phyloP scores from a whole-genome alignment of 148 eudicot genomes.

The Vaccinium macrocarpon region DNA sequence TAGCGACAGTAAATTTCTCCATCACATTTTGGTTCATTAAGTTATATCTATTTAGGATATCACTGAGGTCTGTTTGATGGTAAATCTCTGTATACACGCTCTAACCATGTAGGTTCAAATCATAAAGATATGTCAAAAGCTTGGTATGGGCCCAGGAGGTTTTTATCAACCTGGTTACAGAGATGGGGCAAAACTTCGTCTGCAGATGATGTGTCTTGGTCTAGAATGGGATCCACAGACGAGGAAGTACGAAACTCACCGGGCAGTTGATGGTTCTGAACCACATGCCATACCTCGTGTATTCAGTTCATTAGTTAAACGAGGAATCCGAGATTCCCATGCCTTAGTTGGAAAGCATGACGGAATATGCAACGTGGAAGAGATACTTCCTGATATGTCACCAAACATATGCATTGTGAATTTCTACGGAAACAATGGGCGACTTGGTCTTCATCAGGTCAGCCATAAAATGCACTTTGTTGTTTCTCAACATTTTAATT shows the following conservation, averaged over 20 bases:
- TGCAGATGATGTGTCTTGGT: slow-evolving; percentile 76
- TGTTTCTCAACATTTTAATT: neutral
- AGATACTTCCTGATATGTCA: slow-evolving; percentile 49
- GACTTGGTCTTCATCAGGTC: slow-evolving; percentile 82
- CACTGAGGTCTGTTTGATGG: neutral
- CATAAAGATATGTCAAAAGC: slow-evolving; percentile 39
- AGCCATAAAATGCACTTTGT: neutral
- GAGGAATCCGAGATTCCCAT: slow-evolving; percentile 45
- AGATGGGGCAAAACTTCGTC: slow-evolving; percentile 55
- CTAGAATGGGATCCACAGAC: slow-evolving; percentile 64
- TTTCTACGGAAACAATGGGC: slow-evolving; percentile 52
- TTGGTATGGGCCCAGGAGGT: slow-evolving; percentile 61
- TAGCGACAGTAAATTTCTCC: neutral
- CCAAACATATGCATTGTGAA: slow-evolving; percentile 70
- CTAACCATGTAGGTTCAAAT: slow-evolving; percentile 41
- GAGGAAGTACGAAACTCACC: slow-evolving; percentile 28
- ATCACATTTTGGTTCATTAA: neutral
- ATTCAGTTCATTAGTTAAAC: slow-evolving; percentile 35
- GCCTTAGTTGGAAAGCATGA: slow-evolving; percentile 23
- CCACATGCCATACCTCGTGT: slow-evolving; percentile 46
- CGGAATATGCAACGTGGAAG: slow-evolving; percentile 22
- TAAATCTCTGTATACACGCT: neutral
- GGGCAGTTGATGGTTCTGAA: slow-evolving; percentile 34
- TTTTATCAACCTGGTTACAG: slow-evolving; percentile 60
- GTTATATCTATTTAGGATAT: neutral